Base-by-base conservation (phyloP, 306 rosid genomes). In the Malus sieversii region DNA sequence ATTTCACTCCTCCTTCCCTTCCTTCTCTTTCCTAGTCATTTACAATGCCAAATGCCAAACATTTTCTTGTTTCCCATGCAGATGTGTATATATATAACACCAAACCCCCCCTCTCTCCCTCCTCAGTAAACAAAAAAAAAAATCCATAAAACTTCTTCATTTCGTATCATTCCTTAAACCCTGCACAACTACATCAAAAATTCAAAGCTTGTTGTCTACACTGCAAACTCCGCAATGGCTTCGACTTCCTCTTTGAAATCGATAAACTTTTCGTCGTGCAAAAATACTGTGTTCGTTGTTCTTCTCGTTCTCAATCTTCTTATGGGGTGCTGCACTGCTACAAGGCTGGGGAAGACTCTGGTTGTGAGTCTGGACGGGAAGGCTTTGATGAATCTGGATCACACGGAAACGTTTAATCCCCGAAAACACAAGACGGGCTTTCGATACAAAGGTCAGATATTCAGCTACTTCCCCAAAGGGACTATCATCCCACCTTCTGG, bases 401-500 rank as follows among this genome's bases (percentile, higher is more conserved):
- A 45, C 38, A 72, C 78, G 8, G 20, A 74, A 42, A 62, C 77
- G 80, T 57, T 77, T 73, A 80, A 67, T 38, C 65, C 73, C 55
- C 32, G 33, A 71, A 75, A 77, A 59, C 61, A 73, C 14, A 38
- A 30, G 65, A 76, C 67, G 1, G 75, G 48, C 30, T 86, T 82
- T 68, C 76, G 33, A 73, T 62, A 72, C 65, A 67, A 35, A 55
- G 89, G 85, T 10, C 77, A 85, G 70, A 74, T 84, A 65, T 95
- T 95, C 91, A 80, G 87, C 68, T 89, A 80, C 80, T 84, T 95
- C 65, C 99, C 99, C 63, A 92, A 78, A 90, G 97, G 93, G 73
- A 29, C 38, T 3, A 86, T 84, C 0, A 59, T 89, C 16, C 92
- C 97, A 44, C 96, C 99, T 74, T 95, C 99, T 8, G 97, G 91